Evolutionary conservation across 2,329 filamentous ascomycete species (phyloP), one percentile per base, ranked within the genome.

Genomic region (Colletotrichum magnum): DNA sequence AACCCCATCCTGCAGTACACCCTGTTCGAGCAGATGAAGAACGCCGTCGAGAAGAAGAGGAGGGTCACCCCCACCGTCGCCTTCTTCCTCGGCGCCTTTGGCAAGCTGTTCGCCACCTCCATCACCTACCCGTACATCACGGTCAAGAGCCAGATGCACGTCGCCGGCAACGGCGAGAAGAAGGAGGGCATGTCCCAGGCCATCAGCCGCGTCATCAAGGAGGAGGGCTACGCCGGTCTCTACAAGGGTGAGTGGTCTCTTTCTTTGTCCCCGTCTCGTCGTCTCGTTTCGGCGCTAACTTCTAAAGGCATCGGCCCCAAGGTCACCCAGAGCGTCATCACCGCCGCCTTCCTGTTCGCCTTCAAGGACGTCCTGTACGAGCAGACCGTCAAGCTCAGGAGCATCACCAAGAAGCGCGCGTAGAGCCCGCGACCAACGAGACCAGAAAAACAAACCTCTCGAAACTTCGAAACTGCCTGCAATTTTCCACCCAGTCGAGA

Each of bases 111-210:
- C 71, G 96, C 96, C 26, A 99, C 96, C 3, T 90, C 87, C 70
- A 93, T 98, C 76, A 99, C 96, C 6, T 99, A 99, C 81, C 96
- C 96, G 12, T 99, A 99, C 80, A 98, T 99, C 80, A 99, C 96
- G 5, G 93, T 99, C 76, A 99, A 99, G 90, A 97, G 94, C 82
- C 90, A 94, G 79, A 97, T 97, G 90, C 96, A 99, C 80, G 94
- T 99, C 70, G 94, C 95, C 32, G 90, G 88, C 71, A 90, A 90
- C 76, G 90, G 90, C 71, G 88, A 89, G n/a, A 90, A 90, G 72
- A 92, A 92, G 82, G 93, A 97, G 82, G 93, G 92, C 74, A 92
- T 98, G 87, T 86, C 91, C 61, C 88, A 90, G 73, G 93, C 91
- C 54, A 88, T 99, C 77, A 90, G 87, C 77, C 88, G 92, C 70